Percentiles rank a stretch among this genome's conserved stretches.
Evolutionary conservation across 768 basidiomycete species (phyloP).

Genomic region (Tubosaeta sp.): DNA sequence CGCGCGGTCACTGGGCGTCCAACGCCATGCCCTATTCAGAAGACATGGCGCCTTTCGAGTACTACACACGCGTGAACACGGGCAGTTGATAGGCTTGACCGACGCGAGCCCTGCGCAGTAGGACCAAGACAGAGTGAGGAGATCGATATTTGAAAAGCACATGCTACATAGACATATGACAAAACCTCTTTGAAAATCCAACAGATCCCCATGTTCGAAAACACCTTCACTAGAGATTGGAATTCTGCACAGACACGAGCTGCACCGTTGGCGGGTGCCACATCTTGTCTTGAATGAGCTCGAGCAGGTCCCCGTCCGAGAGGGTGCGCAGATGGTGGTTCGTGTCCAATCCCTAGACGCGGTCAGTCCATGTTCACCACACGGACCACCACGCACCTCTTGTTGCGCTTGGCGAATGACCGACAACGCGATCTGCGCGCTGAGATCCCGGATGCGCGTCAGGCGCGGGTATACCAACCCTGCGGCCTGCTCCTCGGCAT

Average conservation of each 20-base stretch:
- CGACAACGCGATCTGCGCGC: constrained; percentile 54
- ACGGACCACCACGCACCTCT: constrained; percentile 40
- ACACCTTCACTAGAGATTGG: constrained; percentile 8
- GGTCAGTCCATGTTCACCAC: not conserved
- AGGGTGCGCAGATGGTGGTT: constrained; percentile 46
- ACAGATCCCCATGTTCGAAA: not conserved
- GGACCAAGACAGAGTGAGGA: too few relatives aligned
- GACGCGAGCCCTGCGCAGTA: too few relatives aligned
- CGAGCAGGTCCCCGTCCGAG: constrained; percentile 43
- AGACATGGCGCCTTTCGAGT: constrained; percentile 35
- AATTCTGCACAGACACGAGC: not conserved
- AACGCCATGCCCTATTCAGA: constrained; percentile 54
- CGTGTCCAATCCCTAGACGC: constrained; percentile 35
- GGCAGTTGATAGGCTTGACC: too few relatives aligned
- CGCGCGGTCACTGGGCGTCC: constrained; percentile 70
- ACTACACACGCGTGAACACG: constrained; percentile 72
- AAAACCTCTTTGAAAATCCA: not conserved
- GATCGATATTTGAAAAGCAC: not conserved
- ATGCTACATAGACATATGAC: not conserved
- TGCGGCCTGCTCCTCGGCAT: constrained; percentile 47
- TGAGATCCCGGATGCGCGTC: constrained; percentile 61
- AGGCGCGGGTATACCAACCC: constrained; percentile 69
- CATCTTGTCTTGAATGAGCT: constrained; percentile 51
- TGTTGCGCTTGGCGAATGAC: constrained; percentile 63
- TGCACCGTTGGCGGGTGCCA: constrained; percentile 41